phyloP scores from a whole-genome alignment of 495 filamentous ascomycete genomes.

The Lindgomyces ingoldianus region DNA sequence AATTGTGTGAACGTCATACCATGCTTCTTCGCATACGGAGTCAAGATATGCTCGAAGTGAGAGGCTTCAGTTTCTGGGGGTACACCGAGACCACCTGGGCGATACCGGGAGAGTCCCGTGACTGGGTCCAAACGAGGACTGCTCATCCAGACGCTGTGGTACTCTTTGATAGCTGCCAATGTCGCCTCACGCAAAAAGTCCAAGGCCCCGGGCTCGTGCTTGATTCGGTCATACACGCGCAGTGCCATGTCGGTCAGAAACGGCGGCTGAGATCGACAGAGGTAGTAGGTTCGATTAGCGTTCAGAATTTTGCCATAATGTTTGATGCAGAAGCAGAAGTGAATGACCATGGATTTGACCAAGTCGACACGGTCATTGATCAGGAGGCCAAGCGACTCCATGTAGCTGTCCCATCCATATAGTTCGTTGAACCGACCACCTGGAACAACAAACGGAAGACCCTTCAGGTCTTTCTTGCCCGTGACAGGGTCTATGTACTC shows the following conservation, averaged over 20 bases:
- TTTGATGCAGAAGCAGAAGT: slow-evolving; percentile 97
- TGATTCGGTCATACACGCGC: slow-evolving; percentile 83
- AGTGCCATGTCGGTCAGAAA: slow-evolving; percentile 98
- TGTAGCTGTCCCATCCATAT: slow-evolving; percentile 97
- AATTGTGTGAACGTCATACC: slow-evolving; percentile 78
- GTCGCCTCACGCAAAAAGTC: slow-evolving; percentile 78
- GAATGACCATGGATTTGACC: slow-evolving; percentile 87
- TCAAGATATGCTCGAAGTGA: slow-evolving; percentile 84
- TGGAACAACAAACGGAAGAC: slow-evolving; percentile 91
- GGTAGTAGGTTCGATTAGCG: slow-evolving; percentile 93
- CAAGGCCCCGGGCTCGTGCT: slow-evolving; percentile 69
- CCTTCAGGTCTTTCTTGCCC: slow-evolving; percentile 65
- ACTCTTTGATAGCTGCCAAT: slow-evolving; percentile 95
- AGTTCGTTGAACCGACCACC: slow-evolving; percentile 96
- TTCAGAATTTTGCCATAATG: slow-evolving; percentile 99
- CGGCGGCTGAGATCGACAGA: slow-evolving; percentile 88
- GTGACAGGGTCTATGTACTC: slow-evolving; percentile 62
- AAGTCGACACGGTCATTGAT: slow-evolving; percentile 78
- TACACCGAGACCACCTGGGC: slow-evolving; percentile 84
- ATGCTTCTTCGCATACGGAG: slow-evolving; percentile 84
- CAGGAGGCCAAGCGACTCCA: slow-evolving; percentile 86
- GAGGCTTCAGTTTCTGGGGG: slow-evolving; percentile 90
- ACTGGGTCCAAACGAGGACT: slow-evolving; percentile 75
- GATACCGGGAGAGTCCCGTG: slow-evolving; percentile 86
- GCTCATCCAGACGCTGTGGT: slow-evolving; percentile 85